Evolutionary conservation across 768 basidiomycete genomes (phyloP).

Genomic region (Leccinum fibrillosum): DNA sequence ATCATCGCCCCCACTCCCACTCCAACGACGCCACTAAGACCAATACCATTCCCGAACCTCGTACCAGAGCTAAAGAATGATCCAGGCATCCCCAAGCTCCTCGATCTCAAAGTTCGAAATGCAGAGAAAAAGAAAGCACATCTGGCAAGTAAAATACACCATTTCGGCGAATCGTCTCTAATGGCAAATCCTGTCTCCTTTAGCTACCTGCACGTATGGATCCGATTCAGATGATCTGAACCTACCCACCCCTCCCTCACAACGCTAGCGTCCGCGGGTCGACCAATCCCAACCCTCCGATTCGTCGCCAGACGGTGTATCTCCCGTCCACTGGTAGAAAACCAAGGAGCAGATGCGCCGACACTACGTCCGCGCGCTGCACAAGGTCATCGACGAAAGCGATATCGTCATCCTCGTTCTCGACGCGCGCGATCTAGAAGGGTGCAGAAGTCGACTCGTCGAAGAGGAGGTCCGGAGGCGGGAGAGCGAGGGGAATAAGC

Average conservation of each 20-base stretch:
- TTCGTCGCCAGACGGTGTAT: slow-evolving; percentile 29
- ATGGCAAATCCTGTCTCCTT: background rate
- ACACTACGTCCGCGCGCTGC: slow-evolving; percentile 74
- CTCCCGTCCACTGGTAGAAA: slow-evolving; percentile 31
- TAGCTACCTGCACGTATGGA: slow-evolving; percentile 35
- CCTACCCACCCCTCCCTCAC: slow-evolving; percentile 65
- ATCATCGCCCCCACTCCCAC: too few relatives aligned
- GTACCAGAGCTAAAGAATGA: too few relatives aligned
- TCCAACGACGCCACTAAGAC: too few relatives aligned
- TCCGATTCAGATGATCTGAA: slow-evolving; percentile 60
- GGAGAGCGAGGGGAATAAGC: slow-evolving; percentile 84
- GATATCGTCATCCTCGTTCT: slow-evolving; percentile 89
- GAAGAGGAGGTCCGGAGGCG: slow-evolving; percentile 90
- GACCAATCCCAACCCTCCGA: slow-evolving; percentile 1
- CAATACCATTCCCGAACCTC: too few relatives aligned
- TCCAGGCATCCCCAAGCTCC: too few relatives aligned
- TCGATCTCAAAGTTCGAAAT: too few relatives aligned
- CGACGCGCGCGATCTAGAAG: slow-evolving; percentile 94
- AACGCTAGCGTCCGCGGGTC: slow-evolving; percentile 39
- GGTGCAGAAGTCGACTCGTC: slow-evolving; percentile 86
- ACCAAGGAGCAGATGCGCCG: slow-evolving; percentile 69
- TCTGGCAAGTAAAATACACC: slow-evolving; percentile 6
- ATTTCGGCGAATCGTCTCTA: too few relatives aligned
- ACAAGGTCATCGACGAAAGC: slow-evolving; percentile 91
- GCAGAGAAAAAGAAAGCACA: too few relatives aligned